Evolutionary conservation across 768 basidiomycete genomes (phyloP).

Genomic region (Cyclocybe aegerita): DNA sequence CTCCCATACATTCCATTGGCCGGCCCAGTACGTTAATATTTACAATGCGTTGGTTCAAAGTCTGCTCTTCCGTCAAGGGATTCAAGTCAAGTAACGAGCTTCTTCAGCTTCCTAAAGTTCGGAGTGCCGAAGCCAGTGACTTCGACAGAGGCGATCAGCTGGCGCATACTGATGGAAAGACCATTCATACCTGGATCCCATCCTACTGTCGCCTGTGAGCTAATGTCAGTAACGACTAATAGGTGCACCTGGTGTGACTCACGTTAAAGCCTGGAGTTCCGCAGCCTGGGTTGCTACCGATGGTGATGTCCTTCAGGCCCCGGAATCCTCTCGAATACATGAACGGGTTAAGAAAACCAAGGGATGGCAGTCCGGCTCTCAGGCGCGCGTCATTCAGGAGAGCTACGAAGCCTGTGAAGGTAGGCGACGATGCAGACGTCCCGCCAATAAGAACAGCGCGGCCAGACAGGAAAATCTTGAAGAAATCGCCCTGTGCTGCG

Average conservation of each 20-base stretch:
- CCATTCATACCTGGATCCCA: slow-evolving; percentile 55
- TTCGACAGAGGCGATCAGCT: slow-evolving; percentile 12
- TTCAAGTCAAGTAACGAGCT: slow-evolving; percentile 13
- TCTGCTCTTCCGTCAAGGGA: not conserved
- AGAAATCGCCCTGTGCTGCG: slow-evolving; percentile 51
- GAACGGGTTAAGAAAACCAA: slow-evolving; percentile 68
- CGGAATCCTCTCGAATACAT: slow-evolving; percentile 42
- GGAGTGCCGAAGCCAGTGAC: slow-evolving; percentile 58
- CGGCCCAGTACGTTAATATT: too few species aligned
- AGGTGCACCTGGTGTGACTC: slow-evolving; percentile 15
- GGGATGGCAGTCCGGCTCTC: slow-evolving; percentile 34
- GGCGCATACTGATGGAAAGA: not conserved
- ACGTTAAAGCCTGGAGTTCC: slow-evolving; percentile 64
- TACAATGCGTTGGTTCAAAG: too few species aligned
- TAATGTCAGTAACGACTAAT: not conserved
- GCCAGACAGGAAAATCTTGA: slow-evolving; percentile 47
- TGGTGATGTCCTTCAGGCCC: slow-evolving; percentile 56
- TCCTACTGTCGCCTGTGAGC: slow-evolving; percentile 40
- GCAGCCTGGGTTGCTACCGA: slow-evolving; percentile 53
- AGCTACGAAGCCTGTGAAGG: slow-evolving; percentile 59
- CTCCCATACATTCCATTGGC: not conserved
- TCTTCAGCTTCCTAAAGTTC: slow-evolving; percentile 47
- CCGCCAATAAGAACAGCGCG: slow-evolving; percentile 40
- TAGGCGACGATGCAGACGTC: slow-evolving; percentile 63
- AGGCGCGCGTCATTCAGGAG: slow-evolving; percentile 63